Base-by-base conservation (phyloP, 2,329 filamentous ascomycete species). In the Diaporthe citri region DNA sequence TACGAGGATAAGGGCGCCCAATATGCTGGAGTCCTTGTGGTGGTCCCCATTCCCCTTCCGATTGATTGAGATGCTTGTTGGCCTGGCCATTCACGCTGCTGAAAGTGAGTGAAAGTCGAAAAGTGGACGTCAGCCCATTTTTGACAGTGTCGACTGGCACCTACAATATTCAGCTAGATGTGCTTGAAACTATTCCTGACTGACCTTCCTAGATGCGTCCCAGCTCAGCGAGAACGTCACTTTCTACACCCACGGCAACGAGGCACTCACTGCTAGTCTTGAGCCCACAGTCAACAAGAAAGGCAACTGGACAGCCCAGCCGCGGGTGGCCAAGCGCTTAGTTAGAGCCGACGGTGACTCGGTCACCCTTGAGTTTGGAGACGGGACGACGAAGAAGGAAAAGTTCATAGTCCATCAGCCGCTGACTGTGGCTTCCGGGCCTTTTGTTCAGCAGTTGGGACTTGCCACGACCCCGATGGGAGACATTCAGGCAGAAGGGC, bases 1-100 rank as follows among this genome's bases (percentile, higher is more conserved):
- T 92, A 86, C 79, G 90, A 92, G 77, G 88, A 91, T 62, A 84
- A 87, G 12, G 88, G 87, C 1, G 79, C 81, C 4, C 77, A 81
- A 0, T 86, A 86, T 0, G 84, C 84, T 0, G 88, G 88, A 1
- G 79, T 90, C 3, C 71, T 73, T 1, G 72, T 46, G 4, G 55
- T 60, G 3, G 36, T 31, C 1, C 57, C 71, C 3, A 28, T 62
- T 7, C n/a, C 48, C 13, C 36, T 69, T 25, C 48, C 56, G 12
- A 22, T 22, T 2, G 12, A 22, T 22, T 2, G 72, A 51, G 8
- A 69, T 74, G 52, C 31, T 59, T 0, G 43, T 74, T 15, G 51
- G 36, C 1, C 2, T 70, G 5, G 62, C 41, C 10, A 22, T 62
- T 5, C 60, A 74, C 34, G 72, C 39, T 1, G 62, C 52, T 51